phyloP scores from a whole-genome alignment of 2,329 filamentous ascomycete species.

The Lasiodiplodia sp. region DNA sequence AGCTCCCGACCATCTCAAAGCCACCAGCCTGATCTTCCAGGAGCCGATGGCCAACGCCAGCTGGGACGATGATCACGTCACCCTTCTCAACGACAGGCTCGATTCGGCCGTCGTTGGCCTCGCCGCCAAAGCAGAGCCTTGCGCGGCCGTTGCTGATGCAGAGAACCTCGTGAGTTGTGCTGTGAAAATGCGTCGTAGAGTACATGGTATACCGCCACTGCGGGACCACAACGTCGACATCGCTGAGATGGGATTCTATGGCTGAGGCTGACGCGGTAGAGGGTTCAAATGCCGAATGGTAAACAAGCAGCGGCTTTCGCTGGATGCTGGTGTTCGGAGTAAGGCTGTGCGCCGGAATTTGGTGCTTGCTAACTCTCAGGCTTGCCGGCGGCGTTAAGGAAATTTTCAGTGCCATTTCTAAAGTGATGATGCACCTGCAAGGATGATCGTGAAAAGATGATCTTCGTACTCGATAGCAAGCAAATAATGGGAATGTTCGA shows the following conservation, averaged over 20 bases:
- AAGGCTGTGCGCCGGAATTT: conserved; percentile 63
- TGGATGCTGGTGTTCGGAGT: conserved; percentile 72
- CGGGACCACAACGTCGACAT: conserved; percentile 63
- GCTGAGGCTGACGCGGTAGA: conserved; percentile 51
- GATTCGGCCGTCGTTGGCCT: conserved; percentile 64
- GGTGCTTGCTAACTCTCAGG: conserved; percentile 64
- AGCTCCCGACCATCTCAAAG: conserved; percentile 74
- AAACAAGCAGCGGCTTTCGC: conserved; percentile 69
- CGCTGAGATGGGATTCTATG: conserved; percentile 64
- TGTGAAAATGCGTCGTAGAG: conserved; percentile 70
- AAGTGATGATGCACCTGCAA: background rate
- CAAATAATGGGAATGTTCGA: background rate
- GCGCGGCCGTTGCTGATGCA: conserved; percentile 66
- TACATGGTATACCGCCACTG: conserved; percentile 78
- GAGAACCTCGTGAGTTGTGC: conserved; percentile 71
- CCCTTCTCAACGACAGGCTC: conserved; percentile 64
- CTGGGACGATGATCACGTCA: conserved; percentile 71
- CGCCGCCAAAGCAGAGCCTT: conserved; percentile 70
- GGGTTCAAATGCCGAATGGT: conserved; percentile 64
- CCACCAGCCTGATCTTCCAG: conserved; percentile 62
- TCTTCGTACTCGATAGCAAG: background rate
- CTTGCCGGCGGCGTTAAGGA: conserved; percentile 55
- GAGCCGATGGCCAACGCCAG: conserved; percentile 70
- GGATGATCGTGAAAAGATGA: background rate
- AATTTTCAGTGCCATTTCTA: conserved; percentile 31